phyloP scores from a whole-genome alignment of 2,329 filamentous ascomycete genomes.

The Eutypa lata region DNA sequence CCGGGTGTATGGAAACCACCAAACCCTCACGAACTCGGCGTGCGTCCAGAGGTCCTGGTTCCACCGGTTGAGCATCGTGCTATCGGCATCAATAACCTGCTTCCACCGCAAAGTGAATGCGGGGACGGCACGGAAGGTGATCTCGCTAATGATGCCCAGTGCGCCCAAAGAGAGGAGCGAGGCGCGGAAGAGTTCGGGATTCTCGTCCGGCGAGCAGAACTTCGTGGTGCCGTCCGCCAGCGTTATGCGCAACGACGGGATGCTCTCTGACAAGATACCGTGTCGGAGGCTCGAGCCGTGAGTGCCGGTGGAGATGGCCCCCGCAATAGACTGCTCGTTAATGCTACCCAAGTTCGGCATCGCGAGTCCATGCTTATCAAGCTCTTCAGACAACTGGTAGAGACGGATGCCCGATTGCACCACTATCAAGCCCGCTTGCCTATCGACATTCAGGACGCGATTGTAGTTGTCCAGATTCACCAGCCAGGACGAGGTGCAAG shows the following conservation, averaged over 20 bases:
- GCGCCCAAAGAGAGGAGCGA: constrained; percentile 85
- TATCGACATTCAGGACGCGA: constrained; percentile 68
- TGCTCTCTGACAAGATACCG: constrained; percentile 77
- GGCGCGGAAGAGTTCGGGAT: constrained; percentile 80
- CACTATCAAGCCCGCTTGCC: constrained; percentile 61
- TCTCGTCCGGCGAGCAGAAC: constrained; percentile 65
- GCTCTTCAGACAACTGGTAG: constrained; percentile 66
- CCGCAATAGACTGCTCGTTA: constrained; percentile 88
- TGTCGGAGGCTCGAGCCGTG: constrained; percentile 85
- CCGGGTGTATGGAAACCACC: constrained; percentile 95
- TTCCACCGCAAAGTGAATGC: constrained; percentile 84
- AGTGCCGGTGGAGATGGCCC: constrained; percentile 88
- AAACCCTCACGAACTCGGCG: constrained; percentile 87
- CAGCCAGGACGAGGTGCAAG: constrained; percentile 91
- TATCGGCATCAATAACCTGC: constrained; percentile 72
- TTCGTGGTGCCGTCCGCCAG: constrained; percentile 75
- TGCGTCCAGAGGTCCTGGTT: constrained; percentile 72
- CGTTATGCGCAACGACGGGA: constrained; percentile 73
- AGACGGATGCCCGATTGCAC: constrained; percentile 90
- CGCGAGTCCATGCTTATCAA: constrained; percentile 74
- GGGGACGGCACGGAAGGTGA: constrained; percentile 78
- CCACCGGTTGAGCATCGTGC: constrained; percentile 70
- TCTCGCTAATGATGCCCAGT: constrained; percentile 84
- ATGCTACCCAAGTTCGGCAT: constrained; percentile 94
- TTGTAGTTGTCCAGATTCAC: constrained; percentile 86